These are phyloP conservation scores for Phytophthora sp. DNA, from an alignment of 352 stramenopile genomes.

Conservation along the genomic window DNA sequence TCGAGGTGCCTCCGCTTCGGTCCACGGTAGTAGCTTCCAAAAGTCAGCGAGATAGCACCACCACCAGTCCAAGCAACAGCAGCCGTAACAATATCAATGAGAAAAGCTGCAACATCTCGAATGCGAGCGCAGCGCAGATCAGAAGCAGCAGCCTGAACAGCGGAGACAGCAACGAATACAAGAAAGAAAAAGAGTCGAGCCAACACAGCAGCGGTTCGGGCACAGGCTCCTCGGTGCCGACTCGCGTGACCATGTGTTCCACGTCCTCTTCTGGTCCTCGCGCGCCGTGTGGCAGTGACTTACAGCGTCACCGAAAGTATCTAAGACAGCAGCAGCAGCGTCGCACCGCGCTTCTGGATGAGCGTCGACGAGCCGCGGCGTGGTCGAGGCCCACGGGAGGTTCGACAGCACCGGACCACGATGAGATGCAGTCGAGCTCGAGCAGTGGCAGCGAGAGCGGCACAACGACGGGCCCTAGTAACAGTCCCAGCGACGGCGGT, in stretches of 20 bases:
- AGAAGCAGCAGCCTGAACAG: slow-evolving; percentile 21
- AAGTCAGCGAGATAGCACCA: neutral
- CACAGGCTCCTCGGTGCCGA: neutral
- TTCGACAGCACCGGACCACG: neutral
- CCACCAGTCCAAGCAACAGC: slow-evolving; percentile 2
- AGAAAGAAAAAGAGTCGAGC: slow-evolving; percentile 8
- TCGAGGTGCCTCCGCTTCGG: slow-evolving; percentile 9
- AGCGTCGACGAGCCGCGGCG: neutral
- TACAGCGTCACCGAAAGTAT: slow-evolving; percentile 19
- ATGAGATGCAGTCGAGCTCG: slow-evolving; percentile 10
- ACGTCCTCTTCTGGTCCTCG: slow-evolving; percentile 4
- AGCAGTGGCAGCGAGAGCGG: slow-evolving; percentile 14
- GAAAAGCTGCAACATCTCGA: neutral
- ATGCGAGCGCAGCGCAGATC: neutral
- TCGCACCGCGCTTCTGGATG: slow-evolving; percentile 21
- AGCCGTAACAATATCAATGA: neutral
- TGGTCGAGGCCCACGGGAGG: slow-evolving; percentile 3
- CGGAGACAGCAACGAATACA: slow-evolving; percentile 16
- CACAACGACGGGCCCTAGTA: slow-evolving; percentile 2
- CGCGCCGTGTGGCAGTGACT: slow-evolving; percentile 6
- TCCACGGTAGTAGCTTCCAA: neutral
- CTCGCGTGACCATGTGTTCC: neutral
- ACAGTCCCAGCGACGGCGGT: neutral
- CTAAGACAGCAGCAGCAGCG: slow-evolving; percentile 37
- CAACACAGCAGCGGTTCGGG: neutral